Evolutionary conservation across 306 rosid genomes (phyloP).

Genomic region (Arachis stenosperma): DNA sequence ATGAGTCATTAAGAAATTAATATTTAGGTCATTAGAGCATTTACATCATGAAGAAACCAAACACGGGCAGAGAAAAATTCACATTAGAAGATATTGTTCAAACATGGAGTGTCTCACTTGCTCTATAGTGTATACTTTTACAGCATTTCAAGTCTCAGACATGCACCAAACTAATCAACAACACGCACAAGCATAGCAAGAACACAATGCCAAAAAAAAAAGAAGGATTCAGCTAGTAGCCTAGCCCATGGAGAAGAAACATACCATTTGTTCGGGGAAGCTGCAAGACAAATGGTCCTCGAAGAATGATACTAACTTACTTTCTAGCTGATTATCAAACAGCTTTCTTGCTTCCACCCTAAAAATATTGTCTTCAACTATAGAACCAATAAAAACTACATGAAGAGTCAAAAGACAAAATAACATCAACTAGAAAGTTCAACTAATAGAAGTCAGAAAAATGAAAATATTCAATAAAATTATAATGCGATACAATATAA

Average conservation of each 20-base stretch:
- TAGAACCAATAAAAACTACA: conserved; percentile 73
- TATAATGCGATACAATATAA: conserved; percentile 24
- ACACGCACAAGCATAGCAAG: conserved; percentile 16
- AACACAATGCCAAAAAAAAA: conserved; percentile 28
- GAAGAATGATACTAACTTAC: conserved; percentile 60
- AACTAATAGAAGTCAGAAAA: conserved; percentile 5
- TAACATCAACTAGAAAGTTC: conserved; percentile 35
- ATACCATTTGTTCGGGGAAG: conserved; percentile 83
- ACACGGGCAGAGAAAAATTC: conserved; percentile 20
- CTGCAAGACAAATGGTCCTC: conserved; percentile 63
- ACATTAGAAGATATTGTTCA: conserved; percentile 13
- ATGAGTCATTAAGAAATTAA: conserved; percentile 36
- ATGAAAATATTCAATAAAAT: conserved; percentile 6
- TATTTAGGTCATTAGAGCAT: conserved; percentile 6
- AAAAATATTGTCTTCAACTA: conserved; percentile 52
- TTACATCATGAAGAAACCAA: conserved; percentile 31
- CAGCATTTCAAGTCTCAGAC: conserved; percentile 20
- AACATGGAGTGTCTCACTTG: conserved; percentile 34
- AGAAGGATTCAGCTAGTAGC: conserved; percentile 7
- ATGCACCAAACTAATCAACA: conserved; percentile 25
- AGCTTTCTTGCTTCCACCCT: conserved; percentile 68
- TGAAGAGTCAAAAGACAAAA: conserved; percentile 34
- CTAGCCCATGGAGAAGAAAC: conserved; percentile 28
- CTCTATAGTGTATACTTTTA: conserved; percentile 30
- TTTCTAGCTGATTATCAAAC: conserved; percentile 77